These are phyloP conservation scores for Hemisphaericaspora xylanilytica DNA, from an alignment of 1,139 yeast genomes.

Conservation along the genomic window DNA sequence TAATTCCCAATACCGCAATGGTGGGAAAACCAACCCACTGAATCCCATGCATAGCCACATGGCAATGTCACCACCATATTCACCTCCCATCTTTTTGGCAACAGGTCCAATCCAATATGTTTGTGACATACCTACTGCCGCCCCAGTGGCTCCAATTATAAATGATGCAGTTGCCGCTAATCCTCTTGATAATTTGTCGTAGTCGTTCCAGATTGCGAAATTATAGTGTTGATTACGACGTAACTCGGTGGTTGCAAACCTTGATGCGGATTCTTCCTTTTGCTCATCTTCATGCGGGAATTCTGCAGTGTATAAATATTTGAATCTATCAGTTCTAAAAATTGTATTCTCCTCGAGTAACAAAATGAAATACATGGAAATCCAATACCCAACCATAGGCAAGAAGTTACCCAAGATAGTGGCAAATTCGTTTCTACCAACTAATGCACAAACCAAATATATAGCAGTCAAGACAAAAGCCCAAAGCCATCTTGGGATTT, in stretches of 20 bases:
- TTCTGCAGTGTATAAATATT: slow-evolving; percentile 53
- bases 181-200: slow-evolving; percentile 55
- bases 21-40: slow-evolving; percentile 63
- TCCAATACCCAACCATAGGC: slow-evolving; percentile 96
- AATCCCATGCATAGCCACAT: slow-evolving; percentile 79
- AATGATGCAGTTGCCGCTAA: slow-evolving; percentile 63
- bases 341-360: slow-evolving; percentile 72
- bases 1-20: slow-evolving; percentile 61
- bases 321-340: slow-evolving; percentile 57
- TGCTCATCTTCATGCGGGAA: slow-evolving; percentile 29
- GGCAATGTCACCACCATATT: slow-evolving; percentile 73
- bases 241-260: slow-evolving; percentile 9
- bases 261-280: slow-evolving; percentile 9
- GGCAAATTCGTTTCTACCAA: slow-evolving; percentile 74
- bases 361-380: slow-evolving; percentile 73
- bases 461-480: slow-evolving; percentile 63
- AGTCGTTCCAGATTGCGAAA: slow-evolving; percentile 67
- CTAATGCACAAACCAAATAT: slow-evolving; percentile 67
- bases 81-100: slow-evolving; percentile 57
- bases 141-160: slow-evolving; percentile 66
- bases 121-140: slow-evolving; percentile 81
- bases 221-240: slow-evolving; percentile 46
- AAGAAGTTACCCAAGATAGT: slow-evolving; percentile 80
- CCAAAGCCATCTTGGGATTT: slow-evolving; percentile 79
- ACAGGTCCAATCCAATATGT: slow-evolving; percentile 74